Percentiles rank a stretch among this genome's conserved stretches.
Conservation (phyloP, 2,329 filamentous ascomycete genomes). For the Talaromyces atroroseus region DNA sequence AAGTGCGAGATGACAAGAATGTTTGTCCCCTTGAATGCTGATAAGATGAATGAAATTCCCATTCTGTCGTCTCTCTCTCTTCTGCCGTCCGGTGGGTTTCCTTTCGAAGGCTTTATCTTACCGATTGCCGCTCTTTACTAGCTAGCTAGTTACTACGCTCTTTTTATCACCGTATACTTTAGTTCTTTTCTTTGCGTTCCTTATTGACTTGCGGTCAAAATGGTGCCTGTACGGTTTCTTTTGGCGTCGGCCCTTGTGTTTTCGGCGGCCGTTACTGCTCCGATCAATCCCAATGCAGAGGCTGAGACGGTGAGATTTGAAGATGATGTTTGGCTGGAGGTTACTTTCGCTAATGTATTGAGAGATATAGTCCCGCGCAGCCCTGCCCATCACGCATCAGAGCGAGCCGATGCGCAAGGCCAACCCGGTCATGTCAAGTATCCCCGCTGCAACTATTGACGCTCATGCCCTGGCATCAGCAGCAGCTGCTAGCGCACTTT, state of each 20-base stretch:
- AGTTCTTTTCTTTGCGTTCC: neutral
- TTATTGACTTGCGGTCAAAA: slow-evolving; percentile 1
- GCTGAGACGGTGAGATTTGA: neutral
- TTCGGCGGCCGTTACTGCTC: slow-evolving; percentile 7
- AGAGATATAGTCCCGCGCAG: neutral
- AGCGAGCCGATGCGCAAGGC: slow-evolving; percentile 11
- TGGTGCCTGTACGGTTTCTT: slow-evolving; percentile 11
- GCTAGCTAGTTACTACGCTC: slow-evolving; percentile 8
- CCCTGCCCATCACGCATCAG: slow-evolving; percentile 3
- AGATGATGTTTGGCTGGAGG: neutral
- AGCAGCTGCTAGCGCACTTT: slow-evolving; percentile 1
- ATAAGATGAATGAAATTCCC: slow-evolving; percentile 1
- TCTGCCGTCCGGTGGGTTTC: neutral
- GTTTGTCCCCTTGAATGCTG: neutral
- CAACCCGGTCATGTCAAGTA: neutral
- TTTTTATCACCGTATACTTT: neutral
- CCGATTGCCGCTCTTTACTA: slow-evolving; percentile 3
- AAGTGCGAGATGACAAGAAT: slow-evolving; percentile 1
- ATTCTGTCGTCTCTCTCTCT: neutral
- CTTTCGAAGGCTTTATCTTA: neutral
- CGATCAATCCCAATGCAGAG: slow-evolving; percentile 4
- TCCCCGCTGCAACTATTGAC: neutral
- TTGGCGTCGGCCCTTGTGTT: slow-evolving; percentile 8
- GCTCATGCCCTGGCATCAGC: slow-evolving; percentile 7
- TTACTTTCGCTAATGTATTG: slow-evolving; percentile 42